Conservation (phyloP, 192 early-diverging fungal species). For the Backusella parvicylindrica region DNA sequence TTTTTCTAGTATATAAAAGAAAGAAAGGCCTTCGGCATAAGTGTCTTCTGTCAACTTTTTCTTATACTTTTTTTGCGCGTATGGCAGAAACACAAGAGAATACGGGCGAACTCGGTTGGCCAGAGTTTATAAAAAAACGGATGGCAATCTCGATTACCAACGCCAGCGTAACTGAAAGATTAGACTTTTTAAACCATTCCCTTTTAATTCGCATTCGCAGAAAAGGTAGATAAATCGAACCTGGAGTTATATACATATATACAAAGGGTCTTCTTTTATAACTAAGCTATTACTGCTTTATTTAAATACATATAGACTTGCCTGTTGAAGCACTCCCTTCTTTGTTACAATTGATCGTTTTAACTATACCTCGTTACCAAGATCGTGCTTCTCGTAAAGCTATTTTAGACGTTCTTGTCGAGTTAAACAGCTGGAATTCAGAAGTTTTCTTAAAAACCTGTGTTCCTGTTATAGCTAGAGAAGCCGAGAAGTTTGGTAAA, state of each 20-base stretch:
- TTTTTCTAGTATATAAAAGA: background rate
- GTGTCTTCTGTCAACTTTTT: background rate
- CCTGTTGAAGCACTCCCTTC: constrained; percentile 42
- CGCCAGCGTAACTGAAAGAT: constrained; percentile 49
- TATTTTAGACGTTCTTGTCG: constrained; percentile 55
- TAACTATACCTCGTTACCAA: constrained; percentile 64
- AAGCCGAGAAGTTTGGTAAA: constrained; percentile 43
- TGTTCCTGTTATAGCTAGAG: constrained; percentile 49
- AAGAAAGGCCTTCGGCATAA: background rate
- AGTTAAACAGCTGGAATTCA: constrained; percentile 55
- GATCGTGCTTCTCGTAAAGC: constrained; percentile 62
- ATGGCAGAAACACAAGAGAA: constrained; percentile 18
- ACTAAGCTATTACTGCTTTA: background rate
- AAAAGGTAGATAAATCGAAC: constrained; percentile 47
- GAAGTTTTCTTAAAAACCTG: constrained; percentile 52
- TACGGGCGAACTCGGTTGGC: constrained; percentile 50
- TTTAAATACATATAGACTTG: constrained; percentile 30
- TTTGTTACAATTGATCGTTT: constrained; percentile 48
- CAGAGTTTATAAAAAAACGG: constrained; percentile 45
- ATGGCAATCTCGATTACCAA: constrained; percentile 45
- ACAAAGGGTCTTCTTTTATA: background rate
- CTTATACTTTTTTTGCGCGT: background rate
- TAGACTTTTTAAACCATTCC: constrained; percentile 43
- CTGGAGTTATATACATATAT: background rate
- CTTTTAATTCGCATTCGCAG: constrained; percentile 42